Conservation (phyloP, 1,284 basidiomycete genomes). For the Fomitiporia mediterranea region DNA sequence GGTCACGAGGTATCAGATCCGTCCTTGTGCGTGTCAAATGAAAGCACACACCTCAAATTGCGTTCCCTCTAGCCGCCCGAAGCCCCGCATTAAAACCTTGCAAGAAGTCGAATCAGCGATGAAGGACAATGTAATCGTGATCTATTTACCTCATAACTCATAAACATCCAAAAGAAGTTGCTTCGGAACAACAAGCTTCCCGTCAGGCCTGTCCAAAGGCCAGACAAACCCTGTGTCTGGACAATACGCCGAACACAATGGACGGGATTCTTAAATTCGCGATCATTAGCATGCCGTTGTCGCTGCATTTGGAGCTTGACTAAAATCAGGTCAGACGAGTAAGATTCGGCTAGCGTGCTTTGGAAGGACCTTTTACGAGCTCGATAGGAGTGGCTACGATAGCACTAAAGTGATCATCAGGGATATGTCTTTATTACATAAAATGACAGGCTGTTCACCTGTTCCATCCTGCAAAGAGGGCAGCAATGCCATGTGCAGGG, state of each 20-base stretch:
- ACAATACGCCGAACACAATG: constrained; percentile 56
- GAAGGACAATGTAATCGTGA: constrained; percentile 3
- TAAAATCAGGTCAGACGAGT: constrained; percentile 23
- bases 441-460: constrained; percentile 38
- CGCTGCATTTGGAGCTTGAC: constrained; percentile 77
- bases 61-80: constrained; percentile 47
- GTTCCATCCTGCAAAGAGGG: constrained; percentile 71
- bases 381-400: constrained; percentile 71
- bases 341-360: background rate
- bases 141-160: constrained; percentile 49
- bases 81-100: constrained; percentile 55
- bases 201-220: constrained; percentile 63
- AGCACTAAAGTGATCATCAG: constrained; percentile 36
- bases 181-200: constrained; percentile 58
- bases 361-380: constrained; percentile 54
- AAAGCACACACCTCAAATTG: constrained; percentile 43
- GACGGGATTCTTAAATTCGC: constrained; percentile 61
- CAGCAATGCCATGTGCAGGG: constrained; percentile 61
- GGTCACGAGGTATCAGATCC: background rate
- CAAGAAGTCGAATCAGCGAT: constrained; percentile 15
- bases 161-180: constrained; percentile 69
- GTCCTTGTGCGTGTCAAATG: background rate
- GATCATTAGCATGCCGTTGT: constrained; percentile 47
- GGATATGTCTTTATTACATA: background rate
- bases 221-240: constrained; percentile 47